Percentiles rank a stretch among this genome's conserved stretches.
phyloP scores from a whole-genome alignment of 352 stramenopile species.

The Pythium utonaiense region DNA sequence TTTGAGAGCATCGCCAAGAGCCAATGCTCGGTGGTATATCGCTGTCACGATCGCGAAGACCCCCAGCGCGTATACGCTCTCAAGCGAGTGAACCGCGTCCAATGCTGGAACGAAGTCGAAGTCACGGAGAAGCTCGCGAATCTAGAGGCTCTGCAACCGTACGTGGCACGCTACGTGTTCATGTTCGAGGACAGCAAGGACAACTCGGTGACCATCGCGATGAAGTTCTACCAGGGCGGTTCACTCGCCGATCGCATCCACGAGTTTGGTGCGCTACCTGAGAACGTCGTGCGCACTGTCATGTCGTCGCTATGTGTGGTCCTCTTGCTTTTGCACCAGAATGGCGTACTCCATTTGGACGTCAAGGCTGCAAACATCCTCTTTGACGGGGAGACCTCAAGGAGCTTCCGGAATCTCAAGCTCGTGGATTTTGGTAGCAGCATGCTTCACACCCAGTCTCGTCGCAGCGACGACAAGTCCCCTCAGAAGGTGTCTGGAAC shows the following conservation, averaged over 20 bases:
- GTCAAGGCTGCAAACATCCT: slow-evolving; percentile 65
- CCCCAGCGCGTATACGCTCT: slow-evolving; percentile 32
- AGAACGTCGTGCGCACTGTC: slow-evolving; percentile 35
- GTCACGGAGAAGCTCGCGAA: slow-evolving; percentile 40
- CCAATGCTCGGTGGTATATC: slow-evolving; percentile 53
- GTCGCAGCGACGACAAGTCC: not conserved
- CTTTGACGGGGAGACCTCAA: slow-evolving; percentile 39
- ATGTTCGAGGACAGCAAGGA: slow-evolving; percentile 54
- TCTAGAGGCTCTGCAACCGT: slow-evolving; percentile 37
- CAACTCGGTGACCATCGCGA: slow-evolving; percentile 51
- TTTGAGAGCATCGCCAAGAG: slow-evolving; percentile 48
- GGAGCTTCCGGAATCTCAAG: slow-evolving; percentile 50
- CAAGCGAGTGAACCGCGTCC: slow-evolving; percentile 40
- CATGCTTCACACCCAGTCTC: slow-evolving; percentile 15
- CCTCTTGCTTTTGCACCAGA: slow-evolving; percentile 45
- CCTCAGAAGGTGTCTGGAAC: slow-evolving; percentile 32
- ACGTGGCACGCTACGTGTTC: slow-evolving; percentile 46
- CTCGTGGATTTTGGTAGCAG: slow-evolving; percentile 68
- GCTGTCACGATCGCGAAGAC: slow-evolving; percentile 37
- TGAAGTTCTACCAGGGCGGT: slow-evolving; percentile 57
- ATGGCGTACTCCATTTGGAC: slow-evolving; percentile 57
- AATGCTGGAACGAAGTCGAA: slow-evolving; percentile 35
- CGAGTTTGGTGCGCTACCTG: slow-evolving; percentile 26
- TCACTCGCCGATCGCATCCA: slow-evolving; percentile 48
- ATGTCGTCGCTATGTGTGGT: slow-evolving; percentile 43